Base-by-base conservation (phyloP, 2,329 filamentous ascomycete species). In the Colletotrichum brevisporum region DNA sequence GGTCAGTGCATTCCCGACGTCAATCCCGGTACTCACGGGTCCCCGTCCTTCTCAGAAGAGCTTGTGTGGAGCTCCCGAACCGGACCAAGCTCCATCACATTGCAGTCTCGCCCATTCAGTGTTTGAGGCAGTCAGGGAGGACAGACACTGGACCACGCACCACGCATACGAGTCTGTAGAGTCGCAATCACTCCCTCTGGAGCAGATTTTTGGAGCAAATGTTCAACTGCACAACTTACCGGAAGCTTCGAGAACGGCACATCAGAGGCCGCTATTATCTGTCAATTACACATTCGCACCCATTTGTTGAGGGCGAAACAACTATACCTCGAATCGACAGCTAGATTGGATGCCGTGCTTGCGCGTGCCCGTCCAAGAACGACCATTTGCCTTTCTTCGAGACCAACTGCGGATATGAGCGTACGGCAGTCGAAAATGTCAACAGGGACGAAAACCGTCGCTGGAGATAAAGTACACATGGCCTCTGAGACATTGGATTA, bases 11-110 rank as follows among this genome's bases (percentile, higher is more conserved):
- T 57, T 54, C 12, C 62, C 26, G 63, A 26, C 63, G 62, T 43
- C 48, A 47, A 48, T 51, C 50, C 63, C 43, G 57, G 45, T n/a
- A 26, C 51, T 56, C 43, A 61, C 52, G 58, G 64, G 57, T 48
- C 18, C 55, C 56, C 51, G 43, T 62, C 63, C 63, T 58, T 51
- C 51, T 50, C 16, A 45, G 43, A 61, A 55, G 55, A 66, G 62
- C 67, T 66, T 24, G 56, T 66, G 62, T 48, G 62, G 67, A 56
- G 51, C 55, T 36, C 39, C 51, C 56, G 55, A 69, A 67, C 62
- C 16, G 45, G 67, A 66, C 62, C 62, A 60, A 61, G 67, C 67
- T 69, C 51, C 65, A 55, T 31, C 27, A 31, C 21, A 5, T 21
- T 43, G 48, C 48, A 50, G 27, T 31, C 27, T 31, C 27, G 27